These are phyloP conservation scores for Capronia epimyces DNA, from an alignment of 2,329 filamentous ascomycete species.

Conservation along the genomic window DNA sequence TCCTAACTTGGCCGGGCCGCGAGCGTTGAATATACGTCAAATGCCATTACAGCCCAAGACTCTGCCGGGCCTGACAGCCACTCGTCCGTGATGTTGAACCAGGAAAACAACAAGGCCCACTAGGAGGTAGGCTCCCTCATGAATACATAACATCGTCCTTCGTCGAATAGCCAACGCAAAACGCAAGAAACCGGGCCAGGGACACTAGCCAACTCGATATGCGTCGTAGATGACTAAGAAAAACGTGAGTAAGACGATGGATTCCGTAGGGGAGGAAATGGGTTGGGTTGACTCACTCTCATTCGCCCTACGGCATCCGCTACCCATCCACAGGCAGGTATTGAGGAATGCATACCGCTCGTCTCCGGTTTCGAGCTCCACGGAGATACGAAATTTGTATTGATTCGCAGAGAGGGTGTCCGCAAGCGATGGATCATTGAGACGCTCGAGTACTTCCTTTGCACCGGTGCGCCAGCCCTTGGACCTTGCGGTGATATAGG, in stretches of 20 bases:
- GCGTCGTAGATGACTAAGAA: constrained; percentile 28
- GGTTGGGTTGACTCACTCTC: constrained; percentile 37
- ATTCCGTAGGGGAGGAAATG: not conserved
- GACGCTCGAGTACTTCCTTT: constrained; percentile 46
- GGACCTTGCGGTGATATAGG: constrained; percentile 45
- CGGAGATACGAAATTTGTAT: constrained; percentile 46
- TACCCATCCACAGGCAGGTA: constrained; percentile 48
- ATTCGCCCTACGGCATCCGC: constrained; percentile 43
- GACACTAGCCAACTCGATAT: constrained; percentile 24
- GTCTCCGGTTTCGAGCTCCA: constrained; percentile 48
- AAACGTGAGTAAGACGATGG: not conserved
- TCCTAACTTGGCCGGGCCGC: no score
- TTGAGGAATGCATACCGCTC: constrained; percentile 47
- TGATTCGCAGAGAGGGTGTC: constrained; percentile 45
- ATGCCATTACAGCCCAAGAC: not conserved
- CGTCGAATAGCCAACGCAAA: not conserved
- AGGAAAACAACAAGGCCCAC: not conserved
- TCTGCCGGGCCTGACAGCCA: not conserved
- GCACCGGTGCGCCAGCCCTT: constrained; percentile 47
- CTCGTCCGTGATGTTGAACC: not conserved
- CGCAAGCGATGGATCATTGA: constrained; percentile 39
- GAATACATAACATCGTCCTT: not conserved
- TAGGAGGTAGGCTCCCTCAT: not conserved
- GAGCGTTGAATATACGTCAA: no score
- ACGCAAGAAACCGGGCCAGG: not conserved